A percentile compares a stretch with the other conserved stretches of the same genome.
Evolutionary conservation across 306 rosid genomes (phyloP).

Genomic region (Quercus cerris): DNA sequence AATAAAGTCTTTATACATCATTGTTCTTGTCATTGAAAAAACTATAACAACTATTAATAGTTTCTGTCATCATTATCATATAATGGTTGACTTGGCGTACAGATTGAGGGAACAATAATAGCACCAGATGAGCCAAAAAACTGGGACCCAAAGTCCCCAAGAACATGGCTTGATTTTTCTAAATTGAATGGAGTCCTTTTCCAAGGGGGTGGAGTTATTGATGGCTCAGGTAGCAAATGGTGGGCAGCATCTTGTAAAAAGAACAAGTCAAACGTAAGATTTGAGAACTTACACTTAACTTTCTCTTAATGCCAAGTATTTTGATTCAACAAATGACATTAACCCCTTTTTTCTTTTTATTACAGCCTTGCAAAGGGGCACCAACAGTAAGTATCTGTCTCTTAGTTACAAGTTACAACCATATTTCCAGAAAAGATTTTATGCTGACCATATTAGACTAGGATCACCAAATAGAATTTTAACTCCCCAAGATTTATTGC

Average conservation of each 20-base stretch:
- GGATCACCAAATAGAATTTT: slow-evolving; percentile 13
- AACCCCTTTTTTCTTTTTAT: not conserved
- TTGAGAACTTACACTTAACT: not conserved
- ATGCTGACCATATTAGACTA: slow-evolving; percentile 14
- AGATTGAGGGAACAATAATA: slow-evolving; percentile 90
- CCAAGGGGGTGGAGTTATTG: slow-evolving; percentile 86
- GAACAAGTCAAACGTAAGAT: slow-evolving; percentile 75
- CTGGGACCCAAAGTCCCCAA: slow-evolving; percentile 72
- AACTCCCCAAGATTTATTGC: slow-evolving; percentile 32
- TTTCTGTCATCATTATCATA: not conserved
- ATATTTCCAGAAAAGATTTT: not conserved
- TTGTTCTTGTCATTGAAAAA: not conserved
- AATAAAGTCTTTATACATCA: not conserved
- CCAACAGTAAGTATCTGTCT: slow-evolving; percentile 74
- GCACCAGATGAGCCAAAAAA: slow-evolving; percentile 83
- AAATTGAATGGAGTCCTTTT: slow-evolving; percentile 57
- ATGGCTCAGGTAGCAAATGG: slow-evolving; percentile 98
- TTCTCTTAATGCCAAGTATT: slow-evolving; percentile 10
- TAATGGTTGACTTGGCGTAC: slow-evolving; percentile 9
- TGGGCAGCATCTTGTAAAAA: slow-evolving; percentile 98
- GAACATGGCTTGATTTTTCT: slow-evolving; percentile 76
- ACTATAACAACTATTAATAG: not conserved
- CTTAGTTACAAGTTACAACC: not conserved
- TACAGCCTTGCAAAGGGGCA: slow-evolving; percentile 93
- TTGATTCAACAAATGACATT: slow-evolving; percentile 1